A percentile compares a stretch with the other conserved stretches of the same genome.
Conservation (phyloP, 2,329 filamentous ascomycete genomes). For the Dryadomyces quercivorus region DNA sequence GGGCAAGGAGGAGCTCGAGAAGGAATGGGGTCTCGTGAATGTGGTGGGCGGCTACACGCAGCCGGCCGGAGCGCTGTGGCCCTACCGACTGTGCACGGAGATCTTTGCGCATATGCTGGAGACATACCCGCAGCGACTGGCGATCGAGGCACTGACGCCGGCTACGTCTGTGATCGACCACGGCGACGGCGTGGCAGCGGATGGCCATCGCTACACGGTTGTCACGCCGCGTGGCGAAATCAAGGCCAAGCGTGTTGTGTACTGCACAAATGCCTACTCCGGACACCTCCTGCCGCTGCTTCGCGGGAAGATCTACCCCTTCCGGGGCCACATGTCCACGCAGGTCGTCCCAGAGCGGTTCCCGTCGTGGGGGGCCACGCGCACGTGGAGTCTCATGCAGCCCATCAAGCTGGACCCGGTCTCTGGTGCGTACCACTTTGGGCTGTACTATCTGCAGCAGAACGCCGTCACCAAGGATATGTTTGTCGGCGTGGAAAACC, state of each 20-base stretch:
- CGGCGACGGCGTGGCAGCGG: constrained; percentile 18
- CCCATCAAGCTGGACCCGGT: background rate
- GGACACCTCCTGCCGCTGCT: constrained; percentile 28
- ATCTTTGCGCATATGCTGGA: constrained; percentile 20
- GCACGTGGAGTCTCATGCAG: constrained; percentile 12
- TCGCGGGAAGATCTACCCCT: constrained; percentile 23
- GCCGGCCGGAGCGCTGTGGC: constrained; percentile 25
- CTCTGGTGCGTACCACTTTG: background rate
- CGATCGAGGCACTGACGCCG: constrained; percentile 16
- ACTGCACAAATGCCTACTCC: constrained; percentile 29
- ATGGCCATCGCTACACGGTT: constrained; percentile 12
- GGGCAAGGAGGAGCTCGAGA: background rate
- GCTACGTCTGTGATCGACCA: constrained; percentile 11
- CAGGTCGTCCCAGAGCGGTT: constrained; percentile 20
- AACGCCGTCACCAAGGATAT: constrained; percentile 5
- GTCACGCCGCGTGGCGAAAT: constrained; percentile 23
- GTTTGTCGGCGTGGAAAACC: constrained; percentile 8
- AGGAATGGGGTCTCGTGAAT: background rate
- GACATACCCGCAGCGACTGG: constrained; percentile 11
- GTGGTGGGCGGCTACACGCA: constrained; percentile 5
- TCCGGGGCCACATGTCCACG: constrained; percentile 29
- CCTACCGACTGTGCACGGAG: constrained; percentile 25
- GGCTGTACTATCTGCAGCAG: constrained; percentile 10
- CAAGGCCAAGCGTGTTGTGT: constrained; percentile 21
- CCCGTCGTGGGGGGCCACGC: constrained; percentile 3